Base-by-base conservation (phyloP, 1,139 yeast species). In the Zygosaccharomyces sapae region DNA sequence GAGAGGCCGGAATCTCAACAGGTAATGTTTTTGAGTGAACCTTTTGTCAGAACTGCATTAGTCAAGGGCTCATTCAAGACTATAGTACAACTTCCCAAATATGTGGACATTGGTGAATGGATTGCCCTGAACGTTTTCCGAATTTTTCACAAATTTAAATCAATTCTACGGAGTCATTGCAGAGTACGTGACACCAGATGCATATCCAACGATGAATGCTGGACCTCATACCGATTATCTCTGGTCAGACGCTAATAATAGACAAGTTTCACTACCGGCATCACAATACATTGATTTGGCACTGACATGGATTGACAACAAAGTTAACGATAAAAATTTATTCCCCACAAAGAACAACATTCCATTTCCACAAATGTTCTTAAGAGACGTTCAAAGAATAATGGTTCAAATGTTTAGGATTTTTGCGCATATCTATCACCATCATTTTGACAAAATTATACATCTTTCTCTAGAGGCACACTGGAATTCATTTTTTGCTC, bases 401-500 rank as follows among this genome's bases (percentile, higher is more conserved):
- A 81, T 83, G 60, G 75, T 90, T 53, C 98, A 94, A 64, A 86
- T 92, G 90, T 89, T 92, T 63, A 76, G 97, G 55, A 86, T 92
- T n/a, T 90, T 92, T 71, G 98, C 98, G 8, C 96, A 90, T 65
- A 83, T 92, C 33, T 92, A 90, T 66, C 87, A 88, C 68, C 88
- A 89, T 64, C 98, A 92, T 67, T 92, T 89, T 67, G 98, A 92
- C 57, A 87, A 84, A 62, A 79, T 92, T 36, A 81, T 92, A 25
- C 97, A 92, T 66, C 71, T 94, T 53, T 83, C 95, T 3, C 68
- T 92, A 51, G 98, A 92, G 66, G 97, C 98, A 1, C 98, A 94
- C 66, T 92, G 96, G 96, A 92, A 94, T 68, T 89, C 97, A 3
- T 88, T 90, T 61, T 94, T 92, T 68, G 94, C 96, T n/a, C 98